Percentiles rank a stretch among this genome's conserved stretches.
phyloP scores from a whole-genome alignment of 305 asterid genomes.

The Solanum aculeatissimum region DNA sequence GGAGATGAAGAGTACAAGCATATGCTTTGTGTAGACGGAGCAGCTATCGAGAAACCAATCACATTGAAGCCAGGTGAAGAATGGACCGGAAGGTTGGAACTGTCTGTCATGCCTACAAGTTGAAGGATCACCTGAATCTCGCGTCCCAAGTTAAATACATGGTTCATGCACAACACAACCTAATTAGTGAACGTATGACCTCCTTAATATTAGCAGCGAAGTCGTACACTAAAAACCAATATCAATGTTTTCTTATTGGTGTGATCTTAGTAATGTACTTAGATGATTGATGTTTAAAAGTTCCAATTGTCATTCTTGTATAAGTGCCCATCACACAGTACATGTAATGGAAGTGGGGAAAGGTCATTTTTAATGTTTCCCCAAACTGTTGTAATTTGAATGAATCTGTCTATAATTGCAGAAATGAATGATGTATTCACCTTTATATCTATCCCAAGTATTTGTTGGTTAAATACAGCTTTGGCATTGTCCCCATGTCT shows the following conservation, averaged over 20 bases:
- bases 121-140: background rate
- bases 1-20: slow-evolving; percentile 81
- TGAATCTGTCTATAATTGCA: background rate
- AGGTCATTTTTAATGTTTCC: background rate
- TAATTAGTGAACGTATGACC: background rate
- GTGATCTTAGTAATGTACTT: background rate
- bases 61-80: slow-evolving; percentile 78
- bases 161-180: background rate
- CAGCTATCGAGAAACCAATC: slow-evolving; percentile 69
- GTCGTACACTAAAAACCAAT: background rate
- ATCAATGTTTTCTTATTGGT: background rate
- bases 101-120: slow-evolving; percentile 38
- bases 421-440: background rate
- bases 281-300: background rate
- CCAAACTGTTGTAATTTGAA: background rate
- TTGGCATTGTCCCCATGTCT: background rate
- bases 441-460: background rate
- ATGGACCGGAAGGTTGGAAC: slow-evolving; percentile 67
- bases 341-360: background rate
- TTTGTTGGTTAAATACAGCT: background rate
- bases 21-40: slow-evolving; percentile 80
- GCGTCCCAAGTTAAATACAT: background rate
- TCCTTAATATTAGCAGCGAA: background rate
- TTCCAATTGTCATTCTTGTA: background rate
- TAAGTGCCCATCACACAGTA: background rate